A percentile compares a stretch with the other conserved stretches of the same genome.
Evolutionary conservation across 208 protist species (phyloP).

Genomic region (Crithidia sp.): DNA sequence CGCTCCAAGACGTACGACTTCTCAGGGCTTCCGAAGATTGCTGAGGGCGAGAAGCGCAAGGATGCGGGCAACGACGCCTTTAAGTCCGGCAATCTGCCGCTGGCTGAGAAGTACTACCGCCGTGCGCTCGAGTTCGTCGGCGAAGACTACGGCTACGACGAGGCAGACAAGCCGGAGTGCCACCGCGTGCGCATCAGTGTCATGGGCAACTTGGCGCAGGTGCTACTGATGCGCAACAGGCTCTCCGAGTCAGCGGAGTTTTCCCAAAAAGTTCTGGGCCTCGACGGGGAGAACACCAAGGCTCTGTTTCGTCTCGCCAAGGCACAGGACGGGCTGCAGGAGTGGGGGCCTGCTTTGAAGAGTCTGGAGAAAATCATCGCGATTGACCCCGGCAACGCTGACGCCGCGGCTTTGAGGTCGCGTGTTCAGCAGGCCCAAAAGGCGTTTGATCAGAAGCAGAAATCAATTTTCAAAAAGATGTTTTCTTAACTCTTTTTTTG

Average conservation of each 20-base stretch:
- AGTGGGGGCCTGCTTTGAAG: slow-evolving; percentile 73
- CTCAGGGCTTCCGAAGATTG: slow-evolving; percentile 61
- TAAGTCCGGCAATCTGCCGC: slow-evolving; percentile 56
- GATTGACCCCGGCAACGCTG: slow-evolving; percentile 63
- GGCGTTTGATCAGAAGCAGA: slow-evolving; percentile 84
- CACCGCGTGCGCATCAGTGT: slow-evolving; percentile 57
- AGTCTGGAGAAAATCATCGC: slow-evolving; percentile 56
- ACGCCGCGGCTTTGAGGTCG: slow-evolving; percentile 57
- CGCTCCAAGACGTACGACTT: slow-evolving; percentile 77
- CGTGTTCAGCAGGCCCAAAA: slow-evolving; percentile 54
- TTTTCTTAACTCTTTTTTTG: slow-evolving; percentile 46
- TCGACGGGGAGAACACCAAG: slow-evolving; percentile 69
- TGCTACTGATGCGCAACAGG: slow-evolving; percentile 57
- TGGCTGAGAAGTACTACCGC: slow-evolving; percentile 84
- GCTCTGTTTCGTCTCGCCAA: slow-evolving; percentile 80
- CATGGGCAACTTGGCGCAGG: slow-evolving; percentile 82
- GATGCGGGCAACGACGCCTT: slow-evolving; percentile 85
- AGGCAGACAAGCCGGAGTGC: slow-evolving; percentile 57
- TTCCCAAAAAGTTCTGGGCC: slow-evolving; percentile 70
- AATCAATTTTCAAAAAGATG: slow-evolving; percentile 82
- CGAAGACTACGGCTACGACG: slow-evolving; percentile 68
- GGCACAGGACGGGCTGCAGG: slow-evolving; percentile 60
- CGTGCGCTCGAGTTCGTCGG: slow-evolving; percentile 88
- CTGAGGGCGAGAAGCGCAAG: slow-evolving; percentile 69
- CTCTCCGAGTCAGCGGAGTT: slow-evolving; percentile 56